Percentiles rank a stretch among this genome's conserved stretches.
phyloP scores from a whole-genome alignment of 2,329 filamentous ascomycete genomes.

The Juglanconis sp. region DNA sequence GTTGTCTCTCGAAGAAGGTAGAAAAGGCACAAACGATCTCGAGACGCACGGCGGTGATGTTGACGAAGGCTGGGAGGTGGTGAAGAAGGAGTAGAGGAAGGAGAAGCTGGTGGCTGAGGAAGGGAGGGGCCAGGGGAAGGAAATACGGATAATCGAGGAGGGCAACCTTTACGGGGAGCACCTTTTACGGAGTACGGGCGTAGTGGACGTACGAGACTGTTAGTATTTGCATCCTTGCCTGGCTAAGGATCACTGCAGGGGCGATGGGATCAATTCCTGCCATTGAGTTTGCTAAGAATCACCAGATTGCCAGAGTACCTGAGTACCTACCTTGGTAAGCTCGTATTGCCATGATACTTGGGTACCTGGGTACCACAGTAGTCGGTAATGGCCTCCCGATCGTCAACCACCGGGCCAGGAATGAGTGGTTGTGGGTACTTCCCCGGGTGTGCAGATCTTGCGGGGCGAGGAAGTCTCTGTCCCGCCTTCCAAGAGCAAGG shows the following conservation, averaged over 20 bases:
- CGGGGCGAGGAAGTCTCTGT: neutral
- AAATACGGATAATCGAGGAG: neutral
- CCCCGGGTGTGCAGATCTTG: neutral
- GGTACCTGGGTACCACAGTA: too few species aligned
- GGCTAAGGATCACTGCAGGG: neutral
- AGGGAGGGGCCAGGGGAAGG: neutral
- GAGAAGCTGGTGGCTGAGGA: neutral
- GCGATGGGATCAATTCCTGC: neutral
- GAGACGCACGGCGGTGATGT: neutral
- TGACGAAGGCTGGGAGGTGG: too few species aligned
- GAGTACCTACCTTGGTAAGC: neutral
- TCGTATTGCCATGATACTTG: neutral
- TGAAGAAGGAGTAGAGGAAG: neutral
- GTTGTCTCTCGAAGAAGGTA: neutral
- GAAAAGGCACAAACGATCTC: slow-evolving; percentile 7
- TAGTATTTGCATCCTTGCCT: neutral
- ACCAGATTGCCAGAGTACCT: too few species aligned
- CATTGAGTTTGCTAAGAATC: neutral
- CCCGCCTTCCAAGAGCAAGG: neutral
- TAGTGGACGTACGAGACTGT: neutral
- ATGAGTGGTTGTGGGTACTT: neutral
- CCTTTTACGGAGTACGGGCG: too few species aligned
- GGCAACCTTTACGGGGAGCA: too few species aligned
- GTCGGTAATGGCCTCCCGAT: neutral
- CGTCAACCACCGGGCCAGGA: neutral